These are phyloP conservation scores for Solanum hybrid DNA, from an alignment of 305 asterid genomes.

Conservation along the genomic window DNA sequence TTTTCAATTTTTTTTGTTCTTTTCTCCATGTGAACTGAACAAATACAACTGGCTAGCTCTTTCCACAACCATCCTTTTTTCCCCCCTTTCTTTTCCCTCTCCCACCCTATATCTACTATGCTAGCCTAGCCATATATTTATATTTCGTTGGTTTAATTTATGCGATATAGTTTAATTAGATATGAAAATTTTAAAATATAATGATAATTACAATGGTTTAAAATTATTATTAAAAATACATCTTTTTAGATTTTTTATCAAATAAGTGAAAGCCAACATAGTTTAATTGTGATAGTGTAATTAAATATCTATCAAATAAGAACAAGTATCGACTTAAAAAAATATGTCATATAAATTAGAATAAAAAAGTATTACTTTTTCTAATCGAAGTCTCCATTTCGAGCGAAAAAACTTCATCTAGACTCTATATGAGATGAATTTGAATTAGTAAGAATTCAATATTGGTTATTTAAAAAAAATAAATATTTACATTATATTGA, in stretches of 20 bases:
- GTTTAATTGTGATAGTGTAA: fast-evolving
- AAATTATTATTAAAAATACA: neutral
- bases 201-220: neutral
- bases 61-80: conserved; percentile 11
- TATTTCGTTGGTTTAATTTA: neutral
- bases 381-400: neutral
- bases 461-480: neutral
- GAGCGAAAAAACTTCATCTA: neutral
- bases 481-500: neutral
- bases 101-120: neutral
- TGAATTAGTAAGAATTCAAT: neutral
- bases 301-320: neutral
- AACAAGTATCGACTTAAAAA: neutral
- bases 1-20: neutral
- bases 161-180: fast-evolving
- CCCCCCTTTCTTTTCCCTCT: neutral
- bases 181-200: neutral
- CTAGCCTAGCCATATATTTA: neutral
- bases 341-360: neutral
- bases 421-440: neutral
- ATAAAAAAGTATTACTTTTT: neutral
- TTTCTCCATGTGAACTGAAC: conserved; percentile 12
- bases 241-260: neutral
- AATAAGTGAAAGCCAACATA: neutral
- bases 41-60: conserved; percentile 19